Conservation (phyloP, 768 basidiomycete species). For the Suillus cothurnatus region DNA sequence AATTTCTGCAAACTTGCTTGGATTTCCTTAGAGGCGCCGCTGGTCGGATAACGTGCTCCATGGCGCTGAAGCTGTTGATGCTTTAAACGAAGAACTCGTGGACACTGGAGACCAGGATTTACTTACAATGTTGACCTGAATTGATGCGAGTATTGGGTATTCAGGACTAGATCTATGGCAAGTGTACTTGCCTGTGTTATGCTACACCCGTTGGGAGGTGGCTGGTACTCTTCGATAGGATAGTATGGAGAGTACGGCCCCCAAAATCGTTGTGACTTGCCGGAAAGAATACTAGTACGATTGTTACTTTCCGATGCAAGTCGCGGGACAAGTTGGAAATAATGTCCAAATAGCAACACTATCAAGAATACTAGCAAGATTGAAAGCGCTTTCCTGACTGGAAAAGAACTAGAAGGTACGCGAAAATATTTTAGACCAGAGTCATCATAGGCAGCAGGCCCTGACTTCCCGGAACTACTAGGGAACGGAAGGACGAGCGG, state of each 20-base stretch:
- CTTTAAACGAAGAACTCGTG: slow-evolving; percentile 11
- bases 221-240: background rate
- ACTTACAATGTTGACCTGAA: slow-evolving; percentile 34
- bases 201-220: background rate
- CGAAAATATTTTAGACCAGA: too few relatives aligned
- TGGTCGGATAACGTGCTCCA: slow-evolving; percentile 77
- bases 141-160: background rate
- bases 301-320: background rate
- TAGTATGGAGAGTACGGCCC: slow-evolving; percentile 3
- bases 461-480: background rate
- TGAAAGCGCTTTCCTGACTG: background rate
- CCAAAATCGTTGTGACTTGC: background rate
- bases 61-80: slow-evolving; percentile 70
- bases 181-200: background rate
- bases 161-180: background rate
- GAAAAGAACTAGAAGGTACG: background rate
- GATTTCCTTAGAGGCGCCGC: slow-evolving; percentile 45
- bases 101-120: background rate
- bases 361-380: background rate
- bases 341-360: background rate
- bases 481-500: background rate
- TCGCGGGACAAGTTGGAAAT: background rate
- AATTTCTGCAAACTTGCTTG: slow-evolving; percentile 55
- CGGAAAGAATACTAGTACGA: background rate
- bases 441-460: background rate